Base-by-base conservation (phyloP, 2,329 filamentous ascomycete genomes). In the Aureobasidium musti region DNA sequence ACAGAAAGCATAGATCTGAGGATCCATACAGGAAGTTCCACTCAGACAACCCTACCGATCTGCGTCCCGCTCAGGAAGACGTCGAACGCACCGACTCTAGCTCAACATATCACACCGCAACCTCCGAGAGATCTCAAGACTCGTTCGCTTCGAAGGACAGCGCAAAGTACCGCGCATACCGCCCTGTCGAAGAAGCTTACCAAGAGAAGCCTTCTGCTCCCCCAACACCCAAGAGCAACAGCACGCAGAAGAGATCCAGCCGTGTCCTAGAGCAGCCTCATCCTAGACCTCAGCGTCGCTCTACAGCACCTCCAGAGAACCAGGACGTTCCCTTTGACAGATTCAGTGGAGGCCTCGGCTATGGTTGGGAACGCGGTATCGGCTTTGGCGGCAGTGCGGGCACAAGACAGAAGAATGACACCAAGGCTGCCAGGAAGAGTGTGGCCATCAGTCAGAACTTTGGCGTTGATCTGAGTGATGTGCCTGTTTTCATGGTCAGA, bases 391-490 rank as follows among this genome's bases (percentile, higher is more conserved):
- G 77, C 26, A 77, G 74, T 67, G 77, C 78, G 2, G 78, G 78
- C 1, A 78, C 76, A 14, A 68, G 76, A 37, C 68, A 65, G 11
- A 70, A 50, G 53, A 69, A 67, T 11, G 68, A 70, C 21, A 69
- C 64, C 13, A 72, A 68, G 41, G 72, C 71, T 37, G 72, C 72
- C 21, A 69, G 75, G 59, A 78, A 77, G 70, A 74, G 77, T 52
- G 67, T 73, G n/a, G 69, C 72, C 63, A 70, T 75, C 65, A 72
- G 71, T 19, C 71, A 74, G 68, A 71, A 72, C 13, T 78, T 71
- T 68, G 77, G 77, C 2, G 54, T 79, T 35, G 77, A 79, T 71
- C 68, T 79, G 66, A 78, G 76, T 50, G 77, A 79, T 70, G 73
- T 79, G 52, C 77, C 77, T 3, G 74, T 79, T 2, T 79, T 78